These are phyloP conservation scores for Ilex asprella DNA, from an alignment of 257 asterid species.

Conservation along the genomic window DNA sequence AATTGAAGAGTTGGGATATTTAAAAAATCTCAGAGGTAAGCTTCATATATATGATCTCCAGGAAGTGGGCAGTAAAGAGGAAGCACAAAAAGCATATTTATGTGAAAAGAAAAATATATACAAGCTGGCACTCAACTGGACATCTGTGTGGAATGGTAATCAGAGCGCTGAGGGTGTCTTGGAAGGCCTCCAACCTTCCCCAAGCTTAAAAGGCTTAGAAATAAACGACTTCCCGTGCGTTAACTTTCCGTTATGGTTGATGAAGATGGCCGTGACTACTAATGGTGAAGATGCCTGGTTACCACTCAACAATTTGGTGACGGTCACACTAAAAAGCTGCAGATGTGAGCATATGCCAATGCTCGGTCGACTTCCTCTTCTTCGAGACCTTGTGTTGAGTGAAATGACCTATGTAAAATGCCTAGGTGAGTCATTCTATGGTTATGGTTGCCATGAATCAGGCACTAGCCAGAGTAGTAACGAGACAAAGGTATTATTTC, in stretches of 20 bases:
- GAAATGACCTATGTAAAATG: slow-evolving; percentile 6
- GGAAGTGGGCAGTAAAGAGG: not conserved
- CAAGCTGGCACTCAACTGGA: slow-evolving; percentile 12
- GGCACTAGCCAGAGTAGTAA: not conserved
- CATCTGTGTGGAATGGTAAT: not conserved
- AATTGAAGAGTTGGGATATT: not conserved
- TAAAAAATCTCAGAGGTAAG: not conserved
- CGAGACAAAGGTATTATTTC: slow-evolving; percentile 10
- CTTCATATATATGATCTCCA: not conserved
- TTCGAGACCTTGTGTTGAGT: not conserved
- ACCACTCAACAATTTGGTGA: slow-evolving; percentile 7
- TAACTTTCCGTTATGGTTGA: slow-evolving; percentile 16
- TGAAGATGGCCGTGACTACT: slow-evolving; percentile 1
- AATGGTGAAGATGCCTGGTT: not conserved
- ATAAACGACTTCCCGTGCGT: slow-evolving; percentile 4
- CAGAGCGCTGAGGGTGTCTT: slow-evolving; percentile 8
- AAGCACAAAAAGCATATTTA: not conserved
- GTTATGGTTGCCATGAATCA: not conserved
- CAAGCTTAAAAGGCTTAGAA: not conserved
- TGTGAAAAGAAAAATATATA: not conserved
- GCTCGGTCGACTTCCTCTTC: slow-evolving; percentile 13
- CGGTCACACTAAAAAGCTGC: slow-evolving; percentile 3
- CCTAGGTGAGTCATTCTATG: slow-evolving; percentile 21
- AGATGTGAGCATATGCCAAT: slow-evolving; percentile 15
- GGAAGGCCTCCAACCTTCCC: slow-evolving; percentile 31